Evolutionary conservation across 2,329 filamentous ascomycete species (phyloP).

Genomic region (Thelonectria rubi): DNA sequence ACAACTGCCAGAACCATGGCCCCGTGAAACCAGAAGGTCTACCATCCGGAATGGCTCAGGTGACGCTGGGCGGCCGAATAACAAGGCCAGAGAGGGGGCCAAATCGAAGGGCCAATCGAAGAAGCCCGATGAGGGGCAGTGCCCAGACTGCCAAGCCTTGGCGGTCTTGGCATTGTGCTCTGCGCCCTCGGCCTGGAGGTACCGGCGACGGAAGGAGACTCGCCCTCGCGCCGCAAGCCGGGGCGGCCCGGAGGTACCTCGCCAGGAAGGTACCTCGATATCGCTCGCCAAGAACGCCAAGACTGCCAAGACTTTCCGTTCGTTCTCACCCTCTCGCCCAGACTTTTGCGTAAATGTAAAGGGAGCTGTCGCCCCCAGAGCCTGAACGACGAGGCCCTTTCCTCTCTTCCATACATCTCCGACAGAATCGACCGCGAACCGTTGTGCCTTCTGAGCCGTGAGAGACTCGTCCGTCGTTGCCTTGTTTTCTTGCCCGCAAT

Average conservation of each 20-base stretch:
- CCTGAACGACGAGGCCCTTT: constrained; percentile 29
- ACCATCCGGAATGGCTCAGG: constrained; percentile 36
- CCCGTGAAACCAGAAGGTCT: background rate
- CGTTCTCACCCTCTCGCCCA: constrained; percentile 49
- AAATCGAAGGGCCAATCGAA: constrained; percentile 41
- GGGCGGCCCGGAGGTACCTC: too few relatives aligned
- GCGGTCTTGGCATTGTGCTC: constrained; percentile 47
- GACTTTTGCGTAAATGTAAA: constrained; percentile 49
- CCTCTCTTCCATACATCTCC: constrained; percentile 34
- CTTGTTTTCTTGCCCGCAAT: background rate
- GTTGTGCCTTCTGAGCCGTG: constrained; percentile 5
- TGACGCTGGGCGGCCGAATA: constrained; percentile 41
- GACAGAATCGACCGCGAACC: constrained; percentile 8
- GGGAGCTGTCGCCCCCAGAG: constrained; percentile 46
- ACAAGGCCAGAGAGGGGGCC: constrained; percentile 43
- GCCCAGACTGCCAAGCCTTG: constrained; percentile 54
- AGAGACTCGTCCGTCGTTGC: background rate
- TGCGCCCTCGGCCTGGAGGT: constrained; percentile 41
- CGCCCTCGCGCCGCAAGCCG: background rate
- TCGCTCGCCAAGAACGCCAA: constrained; percentile 48
- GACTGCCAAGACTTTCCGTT: constrained; percentile 52
- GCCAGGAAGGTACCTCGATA: constrained; percentile 30
- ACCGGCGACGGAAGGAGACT: constrained; percentile 28
- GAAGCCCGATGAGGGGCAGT: constrained; percentile 44
- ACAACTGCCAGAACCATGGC: background rate